Evolutionary conservation across 1,284 basidiomycete genomes (phyloP).

Genomic region (Lentinula novae-zelandiae): DNA sequence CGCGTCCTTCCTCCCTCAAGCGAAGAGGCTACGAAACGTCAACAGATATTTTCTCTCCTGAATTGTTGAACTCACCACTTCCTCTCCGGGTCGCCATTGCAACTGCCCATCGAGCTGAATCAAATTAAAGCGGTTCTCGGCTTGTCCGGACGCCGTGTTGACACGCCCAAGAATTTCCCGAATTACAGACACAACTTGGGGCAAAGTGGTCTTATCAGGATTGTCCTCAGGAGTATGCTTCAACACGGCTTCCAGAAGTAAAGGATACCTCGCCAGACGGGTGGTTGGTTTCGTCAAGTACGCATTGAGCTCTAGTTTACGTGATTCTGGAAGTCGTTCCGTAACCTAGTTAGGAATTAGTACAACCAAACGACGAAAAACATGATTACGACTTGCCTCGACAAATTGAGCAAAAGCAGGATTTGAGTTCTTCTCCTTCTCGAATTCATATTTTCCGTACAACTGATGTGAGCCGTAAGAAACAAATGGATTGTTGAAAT

Average conservation of each 20-base stretch:
- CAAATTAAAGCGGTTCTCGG: constrained; percentile 92
- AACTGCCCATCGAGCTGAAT: constrained; percentile 88
- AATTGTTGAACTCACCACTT: constrained; percentile 57
- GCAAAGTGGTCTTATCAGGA: constrained; percentile 79
- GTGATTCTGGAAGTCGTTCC: constrained; percentile 91
- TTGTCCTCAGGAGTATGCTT: constrained; percentile 94
- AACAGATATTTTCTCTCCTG: not conserved
- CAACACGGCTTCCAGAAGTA: constrained; percentile 88
- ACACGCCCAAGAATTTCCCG: constrained; percentile 86
- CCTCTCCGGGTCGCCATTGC: constrained; percentile 81
- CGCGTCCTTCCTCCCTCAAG: constrained; percentile 82
- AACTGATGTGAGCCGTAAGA: constrained; percentile 95
- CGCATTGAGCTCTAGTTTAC: constrained; percentile 96
- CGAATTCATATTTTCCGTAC: constrained; percentile 98
- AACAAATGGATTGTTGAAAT: constrained; percentile 90
- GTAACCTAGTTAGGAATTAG: constrained; percentile 52
- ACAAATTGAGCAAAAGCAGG: constrained; percentile 95
- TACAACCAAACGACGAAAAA: not conserved
- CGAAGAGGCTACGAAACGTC: constrained; percentile 66
- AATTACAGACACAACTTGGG: constrained; percentile 78
- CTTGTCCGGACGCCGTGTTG: constrained; percentile 89
- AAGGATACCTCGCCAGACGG: constrained; percentile 91
- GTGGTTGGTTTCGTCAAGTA: constrained; percentile 99
- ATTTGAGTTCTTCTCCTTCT: constrained; percentile 95
- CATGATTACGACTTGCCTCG: constrained; percentile 56